Evolutionary conservation across 2,329 filamentous ascomycete species (phyloP), one percentile per base, ranked within the genome.

Genomic region (Chrysoporthe puriensis): DNA sequence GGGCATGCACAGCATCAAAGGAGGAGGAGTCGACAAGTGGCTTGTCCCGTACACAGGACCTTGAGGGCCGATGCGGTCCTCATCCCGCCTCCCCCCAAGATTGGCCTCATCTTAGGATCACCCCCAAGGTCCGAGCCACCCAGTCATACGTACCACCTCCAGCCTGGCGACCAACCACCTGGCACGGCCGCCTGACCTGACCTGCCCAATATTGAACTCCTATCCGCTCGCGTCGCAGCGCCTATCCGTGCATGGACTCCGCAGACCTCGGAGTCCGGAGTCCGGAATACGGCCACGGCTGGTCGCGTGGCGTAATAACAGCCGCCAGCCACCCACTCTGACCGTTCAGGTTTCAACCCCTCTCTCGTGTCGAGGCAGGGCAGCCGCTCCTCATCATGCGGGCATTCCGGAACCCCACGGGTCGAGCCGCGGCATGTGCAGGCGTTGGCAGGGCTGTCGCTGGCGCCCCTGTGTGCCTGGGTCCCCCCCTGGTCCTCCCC

Each of bases 131-230:
- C 21, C 57, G 62, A 67, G 64, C 64, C 67, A 69, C 67, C 21
- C 46, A 59, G 58, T 64, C 67, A 64, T 54, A 60, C 18, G 57
- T 67, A 52, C 48, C 44, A 59, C 64, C 42, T 46, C 11, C 36
- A 63, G 61, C 61, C 61, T 63, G 46, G 13, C 34, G 36, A 21
- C 34, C 61, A 63, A 18, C 32, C 26, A 60, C 36, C 36, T 42
- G 26, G 18, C 56, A 21, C 36, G 21, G 32, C 2, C n/a, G 44
- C 21, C n/a, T 26, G n/a, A 60, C 21, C n/a, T 26, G n/a, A 60
- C 42, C 57, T 60, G 36, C n/a, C 57, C 16, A 26, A 21, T 21
- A 42, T 26, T 26, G 34, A 44, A 60, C 36, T 57, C 34, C 13
- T 57, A 40, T 58, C 56, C n/a, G 5, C 1, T n/a, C 46, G 7